A percentile compares a stretch with the other conserved stretches of the same genome.
Evolutionary conservation across 2,329 filamentous ascomycete genomes (phyloP).

Genomic region (Microascus cirrosus): DNA sequence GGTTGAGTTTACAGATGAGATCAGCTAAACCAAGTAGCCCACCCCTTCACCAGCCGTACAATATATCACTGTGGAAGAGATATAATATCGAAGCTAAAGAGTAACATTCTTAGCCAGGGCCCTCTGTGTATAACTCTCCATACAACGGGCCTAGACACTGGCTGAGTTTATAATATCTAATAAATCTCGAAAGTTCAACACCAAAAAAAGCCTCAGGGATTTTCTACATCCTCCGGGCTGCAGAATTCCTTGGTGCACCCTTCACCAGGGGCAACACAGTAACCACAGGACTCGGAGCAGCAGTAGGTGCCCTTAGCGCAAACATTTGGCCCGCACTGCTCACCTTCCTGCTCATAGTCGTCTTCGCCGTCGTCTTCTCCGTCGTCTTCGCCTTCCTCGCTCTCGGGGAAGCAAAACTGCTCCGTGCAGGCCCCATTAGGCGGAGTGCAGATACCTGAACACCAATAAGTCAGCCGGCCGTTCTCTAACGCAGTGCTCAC

Average conservation of each 20-base stretch:
- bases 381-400: too few relatives aligned
- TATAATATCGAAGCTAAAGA: too few relatives aligned
- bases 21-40: too few relatives aligned
- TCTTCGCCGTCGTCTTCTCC: background rate
- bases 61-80: too few relatives aligned
- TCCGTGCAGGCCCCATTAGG: background rate
- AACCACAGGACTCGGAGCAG: constrained; percentile 1
- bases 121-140: too few relatives aligned
- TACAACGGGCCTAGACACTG: too few relatives aligned
- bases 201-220: too few relatives aligned
- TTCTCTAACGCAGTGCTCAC: background rate
- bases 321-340: background rate
- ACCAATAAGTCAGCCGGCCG: background rate
- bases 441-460: constrained; percentile 5
- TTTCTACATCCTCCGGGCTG: background rate
- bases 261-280: background rate
- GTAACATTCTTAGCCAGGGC: too few relatives aligned
- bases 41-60: too few relatives aligned
- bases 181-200: too few relatives aligned
- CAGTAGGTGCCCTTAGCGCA: background rate
- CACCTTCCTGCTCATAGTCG: background rate
- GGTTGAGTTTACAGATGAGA: too few relatives aligned
- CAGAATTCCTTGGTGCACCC: constrained; percentile 3
- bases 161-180: too few relatives aligned
- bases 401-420: background rate